These are phyloP conservation scores for Hydnomerulius pinastri DNA, from an alignment of 768 basidiomycete species.

Conservation along the genomic window DNA sequence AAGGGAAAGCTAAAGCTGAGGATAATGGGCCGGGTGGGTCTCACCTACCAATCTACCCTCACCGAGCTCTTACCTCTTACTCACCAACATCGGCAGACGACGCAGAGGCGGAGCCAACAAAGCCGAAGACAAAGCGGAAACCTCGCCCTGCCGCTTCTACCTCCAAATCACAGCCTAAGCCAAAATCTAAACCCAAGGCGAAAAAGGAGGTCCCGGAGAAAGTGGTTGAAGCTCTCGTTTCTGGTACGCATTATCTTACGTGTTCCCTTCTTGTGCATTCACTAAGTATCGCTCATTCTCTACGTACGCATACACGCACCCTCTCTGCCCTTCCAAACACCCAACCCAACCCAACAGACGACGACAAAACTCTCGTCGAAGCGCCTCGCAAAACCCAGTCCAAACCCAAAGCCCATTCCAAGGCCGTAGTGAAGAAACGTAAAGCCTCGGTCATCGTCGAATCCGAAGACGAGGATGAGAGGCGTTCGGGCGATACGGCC, in stretches of 20 bases:
- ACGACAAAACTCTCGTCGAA: conserved; percentile 29
- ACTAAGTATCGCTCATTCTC: background rate
- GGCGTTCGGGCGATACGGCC: conserved; percentile 1
- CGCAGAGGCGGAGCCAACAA: too few relatives aligned
- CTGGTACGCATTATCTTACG: conserved; percentile 10
- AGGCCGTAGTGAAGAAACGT: conserved; percentile 1
- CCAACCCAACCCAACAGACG: conserved; percentile 16
- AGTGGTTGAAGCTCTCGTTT: conserved; percentile 10
- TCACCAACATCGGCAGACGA: too few relatives aligned
- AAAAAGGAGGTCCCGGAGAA: conserved; percentile 9
- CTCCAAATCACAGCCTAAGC: conserved; percentile 1
- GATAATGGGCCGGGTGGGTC: too few relatives aligned
- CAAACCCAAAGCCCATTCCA: background rate
- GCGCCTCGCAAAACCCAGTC: conserved; percentile 14
- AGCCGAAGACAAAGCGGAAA: conserved; percentile 6
- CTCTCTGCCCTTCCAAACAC: background rate
- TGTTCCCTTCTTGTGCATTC: background rate
- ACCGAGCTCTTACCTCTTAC: too few relatives aligned
- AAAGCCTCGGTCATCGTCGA: background rate
- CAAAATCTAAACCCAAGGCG: background rate
- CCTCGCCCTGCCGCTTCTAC: background rate
- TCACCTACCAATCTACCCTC: too few relatives aligned
- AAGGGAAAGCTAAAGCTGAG: conserved; percentile 14
- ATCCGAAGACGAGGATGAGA: conserved; percentile 1
- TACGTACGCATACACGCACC: background rate